These are phyloP conservation scores for Picochlorum sp. DNA, from an alignment of 139 green algal genomes.

Conservation along the genomic window DNA sequence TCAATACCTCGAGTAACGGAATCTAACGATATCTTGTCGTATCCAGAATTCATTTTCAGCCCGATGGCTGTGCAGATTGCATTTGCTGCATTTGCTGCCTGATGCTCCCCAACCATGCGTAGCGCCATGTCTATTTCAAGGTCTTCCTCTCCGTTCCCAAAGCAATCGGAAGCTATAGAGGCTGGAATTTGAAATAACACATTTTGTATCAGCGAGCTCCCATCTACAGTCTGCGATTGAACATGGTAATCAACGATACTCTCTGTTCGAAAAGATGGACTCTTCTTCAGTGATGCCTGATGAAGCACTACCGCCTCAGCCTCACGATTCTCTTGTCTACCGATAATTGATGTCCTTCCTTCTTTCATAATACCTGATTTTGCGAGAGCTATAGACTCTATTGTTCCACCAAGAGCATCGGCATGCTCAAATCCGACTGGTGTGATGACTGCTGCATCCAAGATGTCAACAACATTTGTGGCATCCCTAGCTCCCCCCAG, in stretches of 20 bases:
- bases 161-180: background rate
- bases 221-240: background rate
- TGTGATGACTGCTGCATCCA: constrained; percentile 31
- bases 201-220: background rate
- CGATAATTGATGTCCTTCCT: constrained; percentile 51
- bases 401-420: constrained; percentile 55
- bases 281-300: constrained; percentile 4
- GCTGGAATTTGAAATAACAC: background rate
- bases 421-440: constrained; percentile 55
- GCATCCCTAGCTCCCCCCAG: constrained; percentile 71
- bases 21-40: constrained; percentile 13
- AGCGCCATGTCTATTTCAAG: constrained; percentile 21
- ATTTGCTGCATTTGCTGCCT: constrained; percentile 55
- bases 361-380: constrained; percentile 75
- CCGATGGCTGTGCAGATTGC: constrained; percentile 41
- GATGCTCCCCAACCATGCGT: constrained; percentile 52
- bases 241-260: background rate
- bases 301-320: constrained; percentile 29
- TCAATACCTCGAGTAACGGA: background rate
- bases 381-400: constrained; percentile 53
- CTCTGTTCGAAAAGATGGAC: background rate
- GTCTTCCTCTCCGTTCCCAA: background rate
- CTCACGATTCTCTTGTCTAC: constrained; percentile 38
- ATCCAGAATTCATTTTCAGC: constrained; percentile 10
- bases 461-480: constrained; percentile 65